A percentile compares a stretch with the other conserved stretches of the same genome.
Evolutionary conservation across 345 rosid species (phyloP).

Genomic region (Salix suchowensis): DNA sequence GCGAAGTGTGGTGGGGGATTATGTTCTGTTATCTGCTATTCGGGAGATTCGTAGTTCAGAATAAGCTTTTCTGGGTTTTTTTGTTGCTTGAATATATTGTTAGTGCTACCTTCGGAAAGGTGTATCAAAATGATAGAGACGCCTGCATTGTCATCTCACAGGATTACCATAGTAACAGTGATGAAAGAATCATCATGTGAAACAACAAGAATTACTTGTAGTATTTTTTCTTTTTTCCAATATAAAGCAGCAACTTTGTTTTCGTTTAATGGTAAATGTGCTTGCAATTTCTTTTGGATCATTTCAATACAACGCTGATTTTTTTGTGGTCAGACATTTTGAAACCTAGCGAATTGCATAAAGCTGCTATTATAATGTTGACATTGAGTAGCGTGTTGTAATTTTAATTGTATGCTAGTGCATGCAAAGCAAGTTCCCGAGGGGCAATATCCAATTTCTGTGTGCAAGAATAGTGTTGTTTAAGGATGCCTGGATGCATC

Average conservation of each 20-base stretch:
- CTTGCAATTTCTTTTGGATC: neutral
- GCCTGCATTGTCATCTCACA: neutral
- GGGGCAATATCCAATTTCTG: neutral
- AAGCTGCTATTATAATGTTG: neutral
- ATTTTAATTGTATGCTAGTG: neutral
- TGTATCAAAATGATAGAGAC: neutral
- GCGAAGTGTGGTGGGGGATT: conserved; percentile 36
- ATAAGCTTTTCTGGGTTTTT: conserved; percentile 6
- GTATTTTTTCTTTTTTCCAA: neutral
- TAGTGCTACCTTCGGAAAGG: neutral
- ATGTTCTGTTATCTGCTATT: conserved; percentile 25
- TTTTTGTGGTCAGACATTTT: neutral
- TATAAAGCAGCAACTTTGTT: neutral
- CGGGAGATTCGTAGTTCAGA: conserved; percentile 28
- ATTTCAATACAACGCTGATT: neutral
- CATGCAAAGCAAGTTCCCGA: neutral
- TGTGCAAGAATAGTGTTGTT: too few species aligned
- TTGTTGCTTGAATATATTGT: neutral
- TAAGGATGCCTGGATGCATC: neutral
- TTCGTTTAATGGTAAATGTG: neutral
- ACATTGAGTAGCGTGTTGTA: neutral
- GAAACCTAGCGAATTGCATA: neutral
- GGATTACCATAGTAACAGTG: neutral
- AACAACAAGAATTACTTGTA: neutral
- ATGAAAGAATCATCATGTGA: neutral